Percentiles rank a stretch among this genome's conserved stretches.
Evolutionary conservation across 768 basidiomycete genomes (phyloP).

Genomic region (Stropharia rugosoannulata): DNA sequence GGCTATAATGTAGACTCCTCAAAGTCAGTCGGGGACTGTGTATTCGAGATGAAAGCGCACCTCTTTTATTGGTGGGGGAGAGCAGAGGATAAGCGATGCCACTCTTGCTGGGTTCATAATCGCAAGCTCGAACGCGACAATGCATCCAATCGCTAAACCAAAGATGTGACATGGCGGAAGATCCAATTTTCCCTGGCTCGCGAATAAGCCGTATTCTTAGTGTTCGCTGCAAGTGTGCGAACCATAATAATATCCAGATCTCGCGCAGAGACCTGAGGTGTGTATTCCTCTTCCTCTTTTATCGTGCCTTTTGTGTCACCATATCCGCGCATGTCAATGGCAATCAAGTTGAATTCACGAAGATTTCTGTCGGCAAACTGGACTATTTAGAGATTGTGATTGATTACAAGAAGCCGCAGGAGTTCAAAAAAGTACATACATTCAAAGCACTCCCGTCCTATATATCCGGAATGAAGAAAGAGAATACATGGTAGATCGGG

Average conservation of each 20-base stretch:
- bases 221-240: constrained; percentile 1
- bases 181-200: constrained; percentile 26
- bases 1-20: constrained; percentile 16
- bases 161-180: constrained; percentile 35
- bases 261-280: constrained; percentile 27
- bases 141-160: constrained; percentile 32
- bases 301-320: constrained; percentile 30
- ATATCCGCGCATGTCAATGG: constrained; percentile 31
- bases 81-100: constrained; percentile 34
- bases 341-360: constrained; percentile 37
- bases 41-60: constrained; percentile 16
- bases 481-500: constrained; percentile 34
- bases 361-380: constrained; percentile 35
- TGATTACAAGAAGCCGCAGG: neutral
- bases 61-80: constrained; percentile 31
- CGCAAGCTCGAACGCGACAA: constrained; percentile 32
- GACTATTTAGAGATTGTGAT: constrained; percentile 14
- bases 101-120: constrained; percentile 27
- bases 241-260: constrained; percentile 34
- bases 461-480: constrained; percentile 36
- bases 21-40: neutral
- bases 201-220: neutral
- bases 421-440: constrained; percentile 20
- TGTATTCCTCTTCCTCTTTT: constrained; percentile 19
- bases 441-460: constrained; percentile 32